Evolutionary conservation across 2,329 filamentous ascomycete genomes (phyloP).

Genomic region (Neonectria hederae): DNA sequence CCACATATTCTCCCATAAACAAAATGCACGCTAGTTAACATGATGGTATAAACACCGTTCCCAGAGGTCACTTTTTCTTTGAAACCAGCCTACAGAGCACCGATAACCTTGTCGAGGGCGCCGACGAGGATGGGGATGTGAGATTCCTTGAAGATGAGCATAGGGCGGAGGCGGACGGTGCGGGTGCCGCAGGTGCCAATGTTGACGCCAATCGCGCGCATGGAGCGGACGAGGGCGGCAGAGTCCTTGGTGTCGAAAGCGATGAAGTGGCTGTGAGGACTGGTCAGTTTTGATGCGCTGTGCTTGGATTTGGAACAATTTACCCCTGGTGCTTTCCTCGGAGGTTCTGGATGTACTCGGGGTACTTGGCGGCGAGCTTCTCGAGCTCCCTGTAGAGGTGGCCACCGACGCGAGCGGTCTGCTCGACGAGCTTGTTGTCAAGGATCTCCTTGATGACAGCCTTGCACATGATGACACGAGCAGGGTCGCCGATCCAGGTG

Average conservation of each 20-base stretch:
- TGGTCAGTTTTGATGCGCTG: neutral
- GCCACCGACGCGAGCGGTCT: constrained; percentile 71
- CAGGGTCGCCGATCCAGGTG: constrained; percentile 87
- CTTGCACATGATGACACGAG: constrained; percentile 79
- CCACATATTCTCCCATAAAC: constrained; percentile 23
- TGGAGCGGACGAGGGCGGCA: constrained; percentile 74
- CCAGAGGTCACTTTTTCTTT: constrained; percentile 16
- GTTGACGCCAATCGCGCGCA: constrained; percentile 78
- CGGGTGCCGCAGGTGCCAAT: constrained; percentile 77
- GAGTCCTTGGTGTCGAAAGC: constrained; percentile 79
- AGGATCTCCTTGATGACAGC: constrained; percentile 81
- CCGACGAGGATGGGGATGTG: constrained; percentile 57
- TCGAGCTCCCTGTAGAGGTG: constrained; percentile 74
- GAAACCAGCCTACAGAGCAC: constrained; percentile 36
- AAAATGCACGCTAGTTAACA: constrained; percentile 42
- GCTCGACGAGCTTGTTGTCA: constrained; percentile 71
- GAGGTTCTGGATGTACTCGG: constrained; percentile 75
- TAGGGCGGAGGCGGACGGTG: constrained; percentile 78
- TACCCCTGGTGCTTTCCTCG: constrained; percentile 76
- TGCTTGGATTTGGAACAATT: constrained; percentile 10
- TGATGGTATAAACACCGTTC: constrained; percentile 33
- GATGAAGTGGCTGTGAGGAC: constrained; percentile 69
- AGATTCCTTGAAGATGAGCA: constrained; percentile 82
- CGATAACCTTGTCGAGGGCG: constrained; percentile 44
- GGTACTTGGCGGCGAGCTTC: constrained; percentile 70